Percentiles rank a stretch among this genome's conserved stretches.
Conservation (phyloP, 805 yeast species). For the Ogataea kodamae region DNA sequence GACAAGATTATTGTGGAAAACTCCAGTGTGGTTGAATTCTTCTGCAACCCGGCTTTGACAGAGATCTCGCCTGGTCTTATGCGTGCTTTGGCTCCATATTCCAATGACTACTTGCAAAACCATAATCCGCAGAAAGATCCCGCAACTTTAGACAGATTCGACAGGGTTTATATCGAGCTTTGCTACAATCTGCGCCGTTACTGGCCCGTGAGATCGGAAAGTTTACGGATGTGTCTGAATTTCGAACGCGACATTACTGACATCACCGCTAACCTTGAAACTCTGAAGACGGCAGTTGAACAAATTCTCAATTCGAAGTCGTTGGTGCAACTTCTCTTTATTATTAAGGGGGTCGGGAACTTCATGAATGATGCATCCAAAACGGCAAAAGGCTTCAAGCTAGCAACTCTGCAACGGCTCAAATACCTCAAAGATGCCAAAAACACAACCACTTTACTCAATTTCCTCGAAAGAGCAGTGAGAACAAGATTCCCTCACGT, state of each 20-base stretch:
- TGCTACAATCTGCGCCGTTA: conserved; percentile 65
- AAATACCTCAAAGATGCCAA: conserved; percentile 69
- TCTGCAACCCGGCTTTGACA: conserved; percentile 60
- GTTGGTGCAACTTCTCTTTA: conserved; percentile 55
- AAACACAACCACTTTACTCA: conserved; percentile 67
- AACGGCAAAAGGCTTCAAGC: conserved; percentile 66
- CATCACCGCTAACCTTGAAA: conserved; percentile 49
- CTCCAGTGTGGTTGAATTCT: conserved; percentile 61
- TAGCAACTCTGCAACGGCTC: conserved; percentile 64
- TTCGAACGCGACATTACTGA: conserved; percentile 68
- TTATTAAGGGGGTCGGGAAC: conserved; percentile 72
- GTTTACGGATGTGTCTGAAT: conserved; percentile 50
- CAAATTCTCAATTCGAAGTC: conserved; percentile 49
- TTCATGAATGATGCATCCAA: conserved; percentile 73
- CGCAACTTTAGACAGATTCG: conserved; percentile 60
- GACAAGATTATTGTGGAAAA: conserved; percentile 52
- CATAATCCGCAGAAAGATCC: conserved; percentile 53
- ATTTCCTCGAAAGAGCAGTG: conserved; percentile 68
- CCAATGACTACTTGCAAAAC: conserved; percentile 43
- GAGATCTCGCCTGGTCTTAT: conserved; percentile 56
- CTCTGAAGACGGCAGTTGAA: conserved; percentile 57
- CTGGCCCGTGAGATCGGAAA: conserved; percentile 71
- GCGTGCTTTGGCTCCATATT: conserved; percentile 60
- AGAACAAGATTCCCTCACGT: conserved; percentile 63
- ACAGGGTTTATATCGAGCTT: conserved; percentile 63